Conservation (phyloP, 805 yeast genomes). For the Yamadazyma ubonensis region DNA sequence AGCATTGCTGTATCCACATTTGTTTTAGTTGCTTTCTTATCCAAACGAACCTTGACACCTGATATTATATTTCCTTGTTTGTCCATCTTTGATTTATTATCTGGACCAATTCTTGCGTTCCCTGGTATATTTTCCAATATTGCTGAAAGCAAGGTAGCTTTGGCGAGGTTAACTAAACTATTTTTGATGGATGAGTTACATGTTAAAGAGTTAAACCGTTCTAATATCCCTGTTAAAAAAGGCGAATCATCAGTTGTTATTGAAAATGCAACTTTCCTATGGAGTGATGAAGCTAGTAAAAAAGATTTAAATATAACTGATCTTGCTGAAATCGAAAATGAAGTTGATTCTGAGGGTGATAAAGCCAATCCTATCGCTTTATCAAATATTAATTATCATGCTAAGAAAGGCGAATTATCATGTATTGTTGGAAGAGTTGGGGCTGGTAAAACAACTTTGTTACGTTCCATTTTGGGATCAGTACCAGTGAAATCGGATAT, state of each 20-base stretch:
- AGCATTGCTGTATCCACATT: conserved; percentile 34
- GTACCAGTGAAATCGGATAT: conserved; percentile 21
- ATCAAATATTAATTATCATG: conserved; percentile 29
- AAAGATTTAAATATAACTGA: conserved; percentile 6
- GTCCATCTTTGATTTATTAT: conserved; percentile 34
- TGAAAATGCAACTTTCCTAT: conserved; percentile 33
- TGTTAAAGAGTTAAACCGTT: conserved; percentile 21
- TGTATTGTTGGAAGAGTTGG: conserved; percentile 46
- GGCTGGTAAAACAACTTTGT: conserved; percentile 38
- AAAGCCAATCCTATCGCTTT: conserved; percentile 28
- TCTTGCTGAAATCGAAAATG: conserved; percentile 19
- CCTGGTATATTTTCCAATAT: conserved; percentile 30
- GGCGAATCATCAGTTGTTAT: conserved; percentile 27
- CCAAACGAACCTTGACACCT: conserved; percentile 31
- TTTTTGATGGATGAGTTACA: conserved; percentile 36
- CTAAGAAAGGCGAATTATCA: conserved; percentile 35
- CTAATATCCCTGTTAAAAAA: conserved; percentile 15
- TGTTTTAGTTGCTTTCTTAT: conserved; percentile 24
- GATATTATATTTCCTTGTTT: conserved; percentile 41
- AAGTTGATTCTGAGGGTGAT: conserved; percentile 14
- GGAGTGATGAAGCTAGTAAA: conserved; percentile 16
- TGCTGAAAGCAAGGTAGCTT: conserved; percentile 32
- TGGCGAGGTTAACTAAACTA: conserved; percentile 32
- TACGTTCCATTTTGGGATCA: conserved; percentile 34
- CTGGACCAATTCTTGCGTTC: conserved; percentile 33